Conservation (phyloP, 495 filamentous ascomycete genomes). For the Chaetomidium leptoderma region DNA sequence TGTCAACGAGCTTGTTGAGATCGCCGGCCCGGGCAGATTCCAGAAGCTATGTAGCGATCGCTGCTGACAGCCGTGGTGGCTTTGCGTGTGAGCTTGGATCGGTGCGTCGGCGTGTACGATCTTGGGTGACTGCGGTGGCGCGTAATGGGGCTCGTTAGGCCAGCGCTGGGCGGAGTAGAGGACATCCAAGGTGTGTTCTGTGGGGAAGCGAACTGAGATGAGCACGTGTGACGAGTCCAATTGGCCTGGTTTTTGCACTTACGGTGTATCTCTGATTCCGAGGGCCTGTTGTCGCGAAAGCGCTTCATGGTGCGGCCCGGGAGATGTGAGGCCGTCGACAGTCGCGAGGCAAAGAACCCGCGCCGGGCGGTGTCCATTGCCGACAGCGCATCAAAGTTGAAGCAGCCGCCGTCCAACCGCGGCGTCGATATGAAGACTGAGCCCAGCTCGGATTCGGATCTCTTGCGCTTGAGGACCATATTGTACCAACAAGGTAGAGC, state of each 20-base stretch:
- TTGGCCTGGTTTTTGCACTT: conserved; percentile 30
- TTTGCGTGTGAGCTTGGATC: conserved; percentile 12
- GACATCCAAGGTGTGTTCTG: conserved; percentile 46
- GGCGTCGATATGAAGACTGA: conserved; percentile 38
- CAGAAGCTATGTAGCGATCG: conserved; percentile 48
- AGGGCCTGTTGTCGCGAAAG: conserved; percentile 47
- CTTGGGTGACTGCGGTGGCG: neutral
- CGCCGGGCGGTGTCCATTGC: conserved; percentile 25
- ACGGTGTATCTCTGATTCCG: conserved; percentile 46
- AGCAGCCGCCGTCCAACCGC: conserved; percentile 22
- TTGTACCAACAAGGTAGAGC: conserved; percentile 13
- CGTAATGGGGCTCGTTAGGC: conserved; percentile 15
- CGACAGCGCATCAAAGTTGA: conserved; percentile 28
- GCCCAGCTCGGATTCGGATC: conserved; percentile 46
- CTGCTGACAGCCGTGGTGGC: conserved; percentile 28
- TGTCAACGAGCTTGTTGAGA: conserved; percentile 15
- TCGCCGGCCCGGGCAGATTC: conserved; percentile 33
- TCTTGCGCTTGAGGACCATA: conserved; percentile 50
- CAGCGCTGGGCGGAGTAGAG: conserved; percentile 47
- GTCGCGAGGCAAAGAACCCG: conserved; percentile 21
- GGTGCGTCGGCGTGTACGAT: conserved; percentile 4
- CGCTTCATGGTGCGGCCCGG: conserved; percentile 48
- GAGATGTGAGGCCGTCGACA: conserved; percentile 31
- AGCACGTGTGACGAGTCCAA: conserved; percentile 6
- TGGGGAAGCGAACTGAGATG: neutral